These are phyloP conservation scores for Marasmius sp. DNA, from an alignment of 1,284 basidiomycete species.

Conservation along the genomic window DNA sequence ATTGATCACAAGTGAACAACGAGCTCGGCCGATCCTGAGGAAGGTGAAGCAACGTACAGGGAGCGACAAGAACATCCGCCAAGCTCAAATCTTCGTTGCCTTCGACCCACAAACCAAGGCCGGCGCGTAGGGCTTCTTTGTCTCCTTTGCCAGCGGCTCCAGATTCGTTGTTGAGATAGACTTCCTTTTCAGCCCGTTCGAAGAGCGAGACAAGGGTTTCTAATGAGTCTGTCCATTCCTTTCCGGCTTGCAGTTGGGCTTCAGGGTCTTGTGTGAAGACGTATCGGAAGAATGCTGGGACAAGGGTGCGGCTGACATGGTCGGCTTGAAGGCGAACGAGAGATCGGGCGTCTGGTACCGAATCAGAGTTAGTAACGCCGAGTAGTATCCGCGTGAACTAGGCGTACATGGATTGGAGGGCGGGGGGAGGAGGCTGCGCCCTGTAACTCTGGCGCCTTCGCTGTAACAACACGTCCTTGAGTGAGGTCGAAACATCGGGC, in stretches of 20 bases:
- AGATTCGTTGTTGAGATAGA: conserved; percentile 24
- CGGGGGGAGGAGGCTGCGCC: conserved; percentile 57
- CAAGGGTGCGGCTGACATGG: conserved; percentile 61
- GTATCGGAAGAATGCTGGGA: conserved; percentile 79
- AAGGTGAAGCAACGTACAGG: conserved; percentile 49
- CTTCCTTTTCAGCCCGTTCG: conserved; percentile 54
- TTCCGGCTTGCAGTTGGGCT: conserved; percentile 54
- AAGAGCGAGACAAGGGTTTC: conserved; percentile 56
- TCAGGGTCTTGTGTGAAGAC: conserved; percentile 70
- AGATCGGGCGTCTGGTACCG: conserved; percentile 56
- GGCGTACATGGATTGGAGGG: conserved; percentile 58
- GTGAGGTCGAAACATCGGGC: not conserved
- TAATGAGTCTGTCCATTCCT: conserved; percentile 60
- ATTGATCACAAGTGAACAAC: not conserved
- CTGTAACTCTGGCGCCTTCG: conserved; percentile 23
- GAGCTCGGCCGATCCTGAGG: not conserved
- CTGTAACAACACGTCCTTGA: not conserved
- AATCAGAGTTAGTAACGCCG: conserved; percentile 1
- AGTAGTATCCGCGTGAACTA: not conserved
- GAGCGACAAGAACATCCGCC: conserved; percentile 70
- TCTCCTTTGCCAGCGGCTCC: conserved; percentile 37
- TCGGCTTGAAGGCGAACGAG: conserved; percentile 69
- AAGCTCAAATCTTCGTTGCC: conserved; percentile 57
- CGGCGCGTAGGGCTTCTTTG: conserved; percentile 26
- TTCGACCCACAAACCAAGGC: conserved; percentile 55